A percentile compares a stretch with the other conserved stretches of the same genome.
phyloP scores from a whole-genome alignment of 306 rosid genomes.

The Pyrus bretschneideri region DNA sequence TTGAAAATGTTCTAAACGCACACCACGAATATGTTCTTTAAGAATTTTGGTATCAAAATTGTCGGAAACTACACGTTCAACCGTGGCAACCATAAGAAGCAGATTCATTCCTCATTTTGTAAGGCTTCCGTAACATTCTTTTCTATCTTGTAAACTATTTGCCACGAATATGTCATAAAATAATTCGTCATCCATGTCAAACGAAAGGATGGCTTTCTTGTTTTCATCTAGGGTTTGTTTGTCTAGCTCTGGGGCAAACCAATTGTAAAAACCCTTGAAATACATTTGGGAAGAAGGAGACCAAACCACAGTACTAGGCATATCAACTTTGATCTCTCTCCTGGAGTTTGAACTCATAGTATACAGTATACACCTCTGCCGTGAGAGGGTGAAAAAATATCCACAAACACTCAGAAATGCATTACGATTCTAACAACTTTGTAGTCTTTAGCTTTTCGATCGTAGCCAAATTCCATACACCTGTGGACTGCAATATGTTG shows the following conservation, averaged over 20 bases:
- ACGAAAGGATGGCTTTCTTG: neutral
- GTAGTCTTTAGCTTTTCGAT: neutral
- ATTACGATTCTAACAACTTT: neutral
- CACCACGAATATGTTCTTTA: neutral
- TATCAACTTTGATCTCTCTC: neutral
- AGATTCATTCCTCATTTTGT: neutral
- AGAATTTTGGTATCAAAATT: neutral
- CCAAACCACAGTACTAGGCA: neutral
- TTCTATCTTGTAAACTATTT: neutral
- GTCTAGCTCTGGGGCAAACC: slow-evolving; percentile 1
- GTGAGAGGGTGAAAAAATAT: neutral
- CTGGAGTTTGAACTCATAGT: neutral
- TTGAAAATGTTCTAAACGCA: neutral
- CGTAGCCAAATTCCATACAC: neutral
- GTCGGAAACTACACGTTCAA: neutral
- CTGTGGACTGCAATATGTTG: neutral
- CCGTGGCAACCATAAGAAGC: neutral
- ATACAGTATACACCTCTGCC: neutral
- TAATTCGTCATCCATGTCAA: neutral
- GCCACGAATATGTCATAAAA: neutral
- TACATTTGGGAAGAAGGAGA: neutral
- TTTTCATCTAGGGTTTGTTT: neutral
- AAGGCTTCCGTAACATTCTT: neutral
- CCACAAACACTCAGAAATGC: neutral
- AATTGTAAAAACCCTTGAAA: neutral